Percentiles rank a stretch among this genome's conserved stretches.
Conservation (phyloP, 2,329 filamentous ascomycete species). For the Verticillium isaacii region DNA sequence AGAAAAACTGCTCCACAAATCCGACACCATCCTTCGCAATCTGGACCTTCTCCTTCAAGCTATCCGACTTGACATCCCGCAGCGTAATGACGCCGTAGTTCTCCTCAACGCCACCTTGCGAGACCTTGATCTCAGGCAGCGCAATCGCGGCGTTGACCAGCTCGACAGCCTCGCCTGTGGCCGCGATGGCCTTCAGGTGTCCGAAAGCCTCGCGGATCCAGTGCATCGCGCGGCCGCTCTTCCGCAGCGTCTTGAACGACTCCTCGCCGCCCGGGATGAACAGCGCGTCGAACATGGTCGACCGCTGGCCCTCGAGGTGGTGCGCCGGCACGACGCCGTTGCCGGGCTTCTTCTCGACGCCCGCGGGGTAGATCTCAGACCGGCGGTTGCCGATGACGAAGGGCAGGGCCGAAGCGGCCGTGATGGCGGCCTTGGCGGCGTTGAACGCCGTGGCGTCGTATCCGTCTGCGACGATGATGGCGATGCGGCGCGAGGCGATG, state of each 20-base stretch:
- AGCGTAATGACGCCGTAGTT: slow-evolving; percentile 77
- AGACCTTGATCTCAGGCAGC: slow-evolving; percentile 35
- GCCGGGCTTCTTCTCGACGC: slow-evolving; percentile 44
- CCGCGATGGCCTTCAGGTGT: slow-evolving; percentile 75
- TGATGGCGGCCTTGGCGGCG: slow-evolving; percentile 59
- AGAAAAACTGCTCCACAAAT: slow-evolving; percentile 69
- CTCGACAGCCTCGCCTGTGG: slow-evolving; percentile 65
- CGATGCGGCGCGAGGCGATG: slow-evolving; percentile 67
- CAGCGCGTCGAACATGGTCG: slow-evolving; percentile 75
- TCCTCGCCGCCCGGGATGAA: slow-evolving; percentile 70
- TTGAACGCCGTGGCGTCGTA: slow-evolving; percentile 64
- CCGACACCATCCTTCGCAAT: slow-evolving; percentile 63
- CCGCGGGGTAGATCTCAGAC: slow-evolving; percentile 58
- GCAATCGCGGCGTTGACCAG: slow-evolving; percentile 50
- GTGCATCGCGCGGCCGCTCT: slow-evolving; percentile 69
- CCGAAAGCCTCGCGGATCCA: slow-evolving; percentile 79
- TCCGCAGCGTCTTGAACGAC: slow-evolving; percentile 56
- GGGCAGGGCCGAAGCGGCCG: slow-evolving; percentile 58
- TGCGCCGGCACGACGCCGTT: slow-evolving; percentile 65
- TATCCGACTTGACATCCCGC: slow-evolving; percentile 44
- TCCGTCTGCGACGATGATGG: slow-evolving; percentile 73
- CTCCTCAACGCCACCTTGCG: slow-evolving; percentile 48
- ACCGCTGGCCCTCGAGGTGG: slow-evolving; percentile 74
- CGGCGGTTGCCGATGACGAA: slow-evolving; percentile 69
- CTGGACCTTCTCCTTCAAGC: slow-evolving; percentile 55